Base-by-base conservation (phyloP, 169 alveolate genomes). In the Amoebophrya sp. region DNA sequence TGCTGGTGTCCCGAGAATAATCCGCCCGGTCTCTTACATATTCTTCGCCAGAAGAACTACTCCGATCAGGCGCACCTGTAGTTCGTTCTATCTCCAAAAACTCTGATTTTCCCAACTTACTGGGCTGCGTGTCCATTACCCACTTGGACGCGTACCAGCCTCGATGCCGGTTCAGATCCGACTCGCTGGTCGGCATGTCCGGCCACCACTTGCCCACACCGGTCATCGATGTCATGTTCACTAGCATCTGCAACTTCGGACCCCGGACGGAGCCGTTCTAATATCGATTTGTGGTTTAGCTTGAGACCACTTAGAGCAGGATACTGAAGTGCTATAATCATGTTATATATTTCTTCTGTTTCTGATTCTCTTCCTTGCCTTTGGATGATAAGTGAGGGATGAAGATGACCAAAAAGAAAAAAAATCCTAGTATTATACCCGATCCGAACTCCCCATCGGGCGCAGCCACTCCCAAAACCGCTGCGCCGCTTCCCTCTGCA, bases 401-500 rank as follows among this genome's bases (percentile, higher is more conserved):
- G n/a, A n/a, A n/a, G n/a, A n/a, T n/a, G n/a, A n/a, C n/a, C n/a
- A n/a, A 47, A 47, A 47, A 18, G 29, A 47, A 47, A 12, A 47
- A 7, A 47, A 47, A 12, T 47, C 18, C 18, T 47, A 47, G 66
- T 47, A 47, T 12, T 47, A 18, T 47, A 47, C 66, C 66, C 35
- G 29, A 25, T 66, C 83, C 32, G 29, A 2, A 25, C 83, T 66
- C 35, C 83, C 83, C 83, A 66, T 66, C 29, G 83, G 83, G 38
- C 35, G 83, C 35, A 66, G 83, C 83, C 83, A 66, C 35, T 66
- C 83, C 83, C 83, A 66, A 25, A 66, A 66, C 32, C 18, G 1
- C 83, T 66, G 83, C 29, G 83, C 83, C 39, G 32, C 83, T 66
- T 66, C 83, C 83, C 83, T 7, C 35, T 66, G 83, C 83, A 66